Percentiles rank a stretch among this genome's conserved stretches.
phyloP scores from a whole-genome alignment of 1,284 basidiomycete species.

The Prillingera fragicola region DNA sequence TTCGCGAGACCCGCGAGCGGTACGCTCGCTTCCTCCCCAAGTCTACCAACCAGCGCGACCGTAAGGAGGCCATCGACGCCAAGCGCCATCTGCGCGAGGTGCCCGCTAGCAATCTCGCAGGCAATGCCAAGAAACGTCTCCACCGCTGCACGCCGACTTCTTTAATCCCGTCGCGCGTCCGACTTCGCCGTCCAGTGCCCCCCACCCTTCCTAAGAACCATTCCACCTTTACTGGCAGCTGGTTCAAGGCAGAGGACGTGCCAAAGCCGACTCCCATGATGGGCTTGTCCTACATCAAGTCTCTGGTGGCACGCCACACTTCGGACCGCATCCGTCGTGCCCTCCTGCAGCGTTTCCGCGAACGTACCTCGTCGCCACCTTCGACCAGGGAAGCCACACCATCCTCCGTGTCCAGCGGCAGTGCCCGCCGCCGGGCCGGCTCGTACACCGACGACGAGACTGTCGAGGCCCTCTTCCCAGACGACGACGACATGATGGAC shows the following conservation, averaged over 20 bases:
- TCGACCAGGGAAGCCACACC: too few species aligned
- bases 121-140: too few species aligned
- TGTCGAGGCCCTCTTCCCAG: conserved; percentile 5
- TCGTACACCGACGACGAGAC: conserved; percentile 1
- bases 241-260: neutral
- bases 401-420: too few species aligned
- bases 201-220: too few species aligned
- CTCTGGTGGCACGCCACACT: neutral
- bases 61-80: too few species aligned
- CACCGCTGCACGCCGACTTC: conserved; percentile 3
- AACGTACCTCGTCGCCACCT: too few species aligned
- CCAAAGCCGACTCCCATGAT: too few species aligned
- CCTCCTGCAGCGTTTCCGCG: conserved; percentile 1
- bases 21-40: neutral
- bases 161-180: neutral
- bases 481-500: conserved; percentile 8
- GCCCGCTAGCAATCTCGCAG: too few species aligned
- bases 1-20: neutral
- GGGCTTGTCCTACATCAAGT: neutral
- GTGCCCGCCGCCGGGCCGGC: too few species aligned
- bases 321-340: neutral
- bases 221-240: too few species aligned
- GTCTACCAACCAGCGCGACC: neutral
- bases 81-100: too few species aligned
- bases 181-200: neutral